phyloP scores from a whole-genome alignment of 345 rosid genomes.

The Euphorbia pulcherrima region DNA sequence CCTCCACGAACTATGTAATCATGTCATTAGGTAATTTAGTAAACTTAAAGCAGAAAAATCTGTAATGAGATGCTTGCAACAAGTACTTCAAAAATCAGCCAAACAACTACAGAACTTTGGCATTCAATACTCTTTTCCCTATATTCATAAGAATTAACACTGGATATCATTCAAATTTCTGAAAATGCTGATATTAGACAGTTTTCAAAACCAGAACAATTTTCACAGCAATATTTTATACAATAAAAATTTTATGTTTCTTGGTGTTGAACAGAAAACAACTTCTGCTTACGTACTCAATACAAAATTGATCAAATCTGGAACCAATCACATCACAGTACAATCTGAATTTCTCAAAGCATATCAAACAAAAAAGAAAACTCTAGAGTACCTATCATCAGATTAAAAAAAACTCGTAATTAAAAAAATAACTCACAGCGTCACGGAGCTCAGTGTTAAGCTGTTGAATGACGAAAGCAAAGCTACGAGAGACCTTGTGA shows the following conservation, averaged over 20 bases:
- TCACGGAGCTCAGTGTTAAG: too few species aligned
- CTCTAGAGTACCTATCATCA: not conserved
- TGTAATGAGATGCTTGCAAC: not conserved
- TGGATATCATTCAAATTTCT: not conserved
- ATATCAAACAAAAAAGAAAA: not conserved
- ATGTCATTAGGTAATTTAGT: not conserved
- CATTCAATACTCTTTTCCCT: not conserved
- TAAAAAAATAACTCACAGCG: not conserved
- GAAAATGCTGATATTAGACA: not conserved
- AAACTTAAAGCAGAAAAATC: not conserved
- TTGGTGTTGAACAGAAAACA: too few species aligned
- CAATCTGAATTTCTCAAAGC: not conserved
- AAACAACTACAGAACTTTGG: not conserved
- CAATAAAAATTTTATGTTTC: not conserved
- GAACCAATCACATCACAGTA: not conserved
- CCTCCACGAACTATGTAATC: not conserved
- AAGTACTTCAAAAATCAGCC: not conserved
- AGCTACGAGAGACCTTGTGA: too few species aligned
- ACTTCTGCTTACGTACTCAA: too few species aligned
- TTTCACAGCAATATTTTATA: too few species aligned
- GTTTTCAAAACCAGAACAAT: too few species aligned
- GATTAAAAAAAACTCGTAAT: too few species aligned
- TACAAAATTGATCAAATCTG: not conserved
- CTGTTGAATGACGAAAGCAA: too few species aligned
- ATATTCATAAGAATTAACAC: not conserved